phyloP scores from a whole-genome alignment of 2,329 filamentous ascomycete genomes.

The Drechslerella stenobrocha region DNA sequence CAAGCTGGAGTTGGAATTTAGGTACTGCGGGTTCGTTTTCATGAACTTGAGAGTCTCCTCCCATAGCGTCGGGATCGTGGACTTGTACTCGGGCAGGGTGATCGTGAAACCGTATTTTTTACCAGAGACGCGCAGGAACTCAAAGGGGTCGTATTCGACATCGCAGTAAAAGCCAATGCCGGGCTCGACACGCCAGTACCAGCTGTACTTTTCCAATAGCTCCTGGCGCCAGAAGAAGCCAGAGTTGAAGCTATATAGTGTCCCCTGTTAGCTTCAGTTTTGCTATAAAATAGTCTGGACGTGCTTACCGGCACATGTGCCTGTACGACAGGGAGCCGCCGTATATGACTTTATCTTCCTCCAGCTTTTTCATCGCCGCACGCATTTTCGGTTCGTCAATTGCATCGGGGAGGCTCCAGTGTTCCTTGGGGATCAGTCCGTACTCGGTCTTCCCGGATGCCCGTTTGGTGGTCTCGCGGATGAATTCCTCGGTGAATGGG shows the following conservation, averaged over 20 bases:
- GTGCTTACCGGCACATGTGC: slow-evolving; percentile 50
- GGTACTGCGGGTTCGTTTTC: slow-evolving; percentile 50
- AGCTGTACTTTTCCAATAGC: slow-evolving; percentile 51
- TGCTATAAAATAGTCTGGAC: background rate
- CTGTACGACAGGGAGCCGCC: slow-evolving; percentile 51
- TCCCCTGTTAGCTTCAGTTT: too few relatives aligned
- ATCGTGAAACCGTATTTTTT: slow-evolving; percentile 53
- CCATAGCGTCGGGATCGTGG: slow-evolving; percentile 52
- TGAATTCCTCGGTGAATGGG: slow-evolving; percentile 52
- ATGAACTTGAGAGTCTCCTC: slow-evolving; percentile 50
- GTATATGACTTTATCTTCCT: slow-evolving; percentile 51
- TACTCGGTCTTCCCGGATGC: slow-evolving; percentile 51
- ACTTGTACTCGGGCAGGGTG: slow-evolving; percentile 51
- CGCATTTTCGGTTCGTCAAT: slow-evolving; percentile 50
- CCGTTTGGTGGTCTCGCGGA: slow-evolving; percentile 50
- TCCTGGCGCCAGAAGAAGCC: slow-evolving; percentile 52
- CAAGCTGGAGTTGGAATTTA: slow-evolving; percentile 50
- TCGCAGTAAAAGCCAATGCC: slow-evolving; percentile 52
- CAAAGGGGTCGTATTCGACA: slow-evolving; percentile 52
- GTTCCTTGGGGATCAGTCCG: slow-evolving; percentile 50
- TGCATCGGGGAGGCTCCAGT: slow-evolving; percentile 51
- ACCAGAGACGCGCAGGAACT: slow-evolving; percentile 51
- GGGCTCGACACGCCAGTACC: slow-evolving; percentile 53
- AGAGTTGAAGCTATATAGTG: slow-evolving; percentile 52
- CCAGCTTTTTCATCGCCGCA: slow-evolving; percentile 50